These are phyloP conservation scores for Hagleromyces aurorensis DNA, from an alignment of 805 yeast species.

Conservation along the genomic window DNA sequence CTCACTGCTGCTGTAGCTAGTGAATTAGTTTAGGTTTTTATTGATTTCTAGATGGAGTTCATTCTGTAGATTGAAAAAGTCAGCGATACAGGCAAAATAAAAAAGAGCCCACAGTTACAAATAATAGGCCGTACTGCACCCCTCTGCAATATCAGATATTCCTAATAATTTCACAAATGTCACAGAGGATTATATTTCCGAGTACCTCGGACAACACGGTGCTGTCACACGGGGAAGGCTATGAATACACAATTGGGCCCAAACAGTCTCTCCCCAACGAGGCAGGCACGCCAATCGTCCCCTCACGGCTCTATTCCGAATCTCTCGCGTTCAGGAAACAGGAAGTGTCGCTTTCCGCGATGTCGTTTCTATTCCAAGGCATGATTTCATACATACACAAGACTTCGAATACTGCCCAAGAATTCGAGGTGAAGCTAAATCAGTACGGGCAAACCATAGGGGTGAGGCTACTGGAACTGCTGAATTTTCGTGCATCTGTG, in stretches of 20 bases:
- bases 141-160: not conserved
- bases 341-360: constrained; percentile 60
- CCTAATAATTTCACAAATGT: constrained; percentile 11
- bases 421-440: constrained; percentile 52
- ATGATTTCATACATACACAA: constrained; percentile 56
- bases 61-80: too few species aligned
- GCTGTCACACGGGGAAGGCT: constrained; percentile 14
- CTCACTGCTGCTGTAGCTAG: too few species aligned
- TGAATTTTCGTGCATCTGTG: constrained; percentile 27
- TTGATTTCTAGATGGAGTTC: too few species aligned
- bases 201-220: constrained; percentile 16
- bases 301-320: constrained; percentile 21
- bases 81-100: too few species aligned
- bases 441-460: constrained; percentile 77
- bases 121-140: too few species aligned
- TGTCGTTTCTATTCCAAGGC: constrained; percentile 66
- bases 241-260: constrained; percentile 27
- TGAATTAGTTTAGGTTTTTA: too few species aligned
- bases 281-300: constrained; percentile 10
- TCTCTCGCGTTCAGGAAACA: constrained; percentile 18
- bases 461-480: constrained; percentile 55
- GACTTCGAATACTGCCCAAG: constrained; percentile 55
- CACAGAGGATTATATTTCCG: constrained; percentile 22
- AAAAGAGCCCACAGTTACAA: too few species aligned
- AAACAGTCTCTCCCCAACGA: constrained; percentile 25